A percentile compares a stretch with the other conserved stretches of the same genome.
These are phyloP conservation scores for Coniochaeta ligniaria DNA, from an alignment of 2,329 filamentous ascomycete genomes.

Conservation along the genomic window DNA sequence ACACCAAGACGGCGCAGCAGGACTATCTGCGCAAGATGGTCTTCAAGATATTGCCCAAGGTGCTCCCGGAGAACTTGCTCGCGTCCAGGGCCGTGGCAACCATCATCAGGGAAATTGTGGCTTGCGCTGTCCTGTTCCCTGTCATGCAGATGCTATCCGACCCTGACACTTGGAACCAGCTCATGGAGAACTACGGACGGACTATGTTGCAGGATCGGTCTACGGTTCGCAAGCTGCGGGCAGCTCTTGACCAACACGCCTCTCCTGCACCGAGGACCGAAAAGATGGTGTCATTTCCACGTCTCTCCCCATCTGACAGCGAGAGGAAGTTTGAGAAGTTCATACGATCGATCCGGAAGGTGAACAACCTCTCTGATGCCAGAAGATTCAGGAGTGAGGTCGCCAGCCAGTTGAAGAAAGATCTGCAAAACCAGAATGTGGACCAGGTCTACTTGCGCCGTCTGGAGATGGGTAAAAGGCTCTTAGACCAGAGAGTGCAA, in stretches of 20 bases:
- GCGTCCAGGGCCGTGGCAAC: constrained; percentile 75
- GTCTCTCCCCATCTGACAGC: constrained; percentile 72
- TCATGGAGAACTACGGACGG: constrained; percentile 83
- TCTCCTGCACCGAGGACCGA: constrained; percentile 65
- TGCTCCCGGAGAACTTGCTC: constrained; percentile 67
- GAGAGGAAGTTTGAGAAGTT: constrained; percentile 94
- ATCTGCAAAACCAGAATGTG: constrained; percentile 68
- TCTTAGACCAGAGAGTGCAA: constrained; percentile 84
- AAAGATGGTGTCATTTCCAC: constrained; percentile 65
- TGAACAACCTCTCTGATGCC: constrained; percentile 87
- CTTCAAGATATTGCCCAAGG: constrained; percentile 55
- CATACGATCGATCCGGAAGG: constrained; percentile 79
- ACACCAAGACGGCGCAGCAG: constrained; percentile 79
- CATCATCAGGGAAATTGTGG: constrained; percentile 81
- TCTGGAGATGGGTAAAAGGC: constrained; percentile 82
- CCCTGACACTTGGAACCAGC: constrained; percentile 94
- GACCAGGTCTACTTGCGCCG: constrained; percentile 83
- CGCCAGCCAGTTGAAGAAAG: constrained; percentile 82
- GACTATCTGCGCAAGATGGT: constrained; percentile 74
- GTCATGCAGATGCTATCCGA: constrained; percentile 75
- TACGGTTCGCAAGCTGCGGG: constrained; percentile 84
- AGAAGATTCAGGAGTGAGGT: constrained; percentile 88
- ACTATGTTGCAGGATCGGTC: constrained; percentile 91
- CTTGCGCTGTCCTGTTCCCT: constrained; percentile 83
- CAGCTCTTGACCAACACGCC: constrained; percentile 88